Base-by-base conservation (phyloP, 345 rosid species). In the Sisymbrium irio region DNA sequence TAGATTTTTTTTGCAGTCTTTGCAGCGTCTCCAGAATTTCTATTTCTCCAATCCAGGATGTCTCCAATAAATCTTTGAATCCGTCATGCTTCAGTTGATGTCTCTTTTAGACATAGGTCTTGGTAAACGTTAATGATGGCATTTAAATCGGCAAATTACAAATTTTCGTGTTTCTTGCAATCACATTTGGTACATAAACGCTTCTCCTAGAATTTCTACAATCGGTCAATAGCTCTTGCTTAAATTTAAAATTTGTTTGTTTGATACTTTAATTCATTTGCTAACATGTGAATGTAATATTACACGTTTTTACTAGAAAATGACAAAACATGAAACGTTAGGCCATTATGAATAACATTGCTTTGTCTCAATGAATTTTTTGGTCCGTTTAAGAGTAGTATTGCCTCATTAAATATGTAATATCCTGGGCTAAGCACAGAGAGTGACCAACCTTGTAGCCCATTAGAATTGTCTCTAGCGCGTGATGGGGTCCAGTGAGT, bases 151-250 rank as follows among this genome's bases (percentile, higher is more conserved):
- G n/a, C n/a, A n/a, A n/a, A n/a, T n/a, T n/a, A n/a, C n/a, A n/a
- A n/a, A n/a, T n/a, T n/a, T n/a, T n/a, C n/a, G 69, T 75, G 46
- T 51, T 62, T 54, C 76, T 70, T 37, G 40, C 69, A 50, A 35
- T 65, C 37, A 42, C 18, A 45, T 59, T 19, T 64, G 17, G 32
- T n/a, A 40, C 70, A 47, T 30, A 3, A 36, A 46, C 22, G 7
- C 47, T 40, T 64, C 42, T 65, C 17, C 28, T 28, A 18, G n/a
- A n/a, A 7, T 55, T 40, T 40, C 49, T 22, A 47, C 35, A 22
- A 66, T 66, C 37, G 39, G 60, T 65, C 67, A 67, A 68, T 17
- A 56, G 1, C 30, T 33, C 46, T 5, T 11, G 28, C 25, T 22
- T 22, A 22, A 22, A 22, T 22, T 27, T 27, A 2, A 32, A 32